Conservation (phyloP, 805 yeast genomes). For the Lipomyces chichibuensis region DNA sequence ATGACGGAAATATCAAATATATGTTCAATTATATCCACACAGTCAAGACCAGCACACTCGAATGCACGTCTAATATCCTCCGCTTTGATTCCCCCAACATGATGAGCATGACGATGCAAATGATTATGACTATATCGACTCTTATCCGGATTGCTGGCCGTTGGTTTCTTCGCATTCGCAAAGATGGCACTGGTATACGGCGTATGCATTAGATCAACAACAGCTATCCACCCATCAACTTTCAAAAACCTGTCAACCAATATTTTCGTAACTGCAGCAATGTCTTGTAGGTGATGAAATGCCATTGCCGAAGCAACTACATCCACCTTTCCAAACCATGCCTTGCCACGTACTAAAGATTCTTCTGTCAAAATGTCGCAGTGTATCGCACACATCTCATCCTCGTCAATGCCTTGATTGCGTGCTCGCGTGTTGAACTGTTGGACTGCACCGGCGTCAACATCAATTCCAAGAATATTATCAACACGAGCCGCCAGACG, state of each 20-base stretch:
- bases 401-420: slow-evolving; percentile 25
- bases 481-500: slow-evolving; percentile 15
- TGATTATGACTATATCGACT: slow-evolving; percentile 3
- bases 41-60: slow-evolving; percentile 10
- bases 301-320: slow-evolving; percentile 25
- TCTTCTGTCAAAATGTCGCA: slow-evolving; percentile 12
- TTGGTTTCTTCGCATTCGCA: neutral
- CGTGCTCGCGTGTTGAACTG: slow-evolving; percentile 18
- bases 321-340: slow-evolving; percentile 12
- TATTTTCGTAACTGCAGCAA: neutral
- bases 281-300: slow-evolving; percentile 26
- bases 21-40: slow-evolving; percentile 12
- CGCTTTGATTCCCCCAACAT: slow-evolving; percentile 21
- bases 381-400: slow-evolving; percentile 19
- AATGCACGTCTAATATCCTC: slow-evolving; percentile 10
- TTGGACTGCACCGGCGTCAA: slow-evolving; percentile 12
- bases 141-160: neutral
- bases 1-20: slow-evolving; percentile 17
- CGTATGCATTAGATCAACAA: slow-evolving; percentile 21
- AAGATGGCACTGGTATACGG: slow-evolving; percentile 15
- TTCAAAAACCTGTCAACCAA: slow-evolving; percentile 6
- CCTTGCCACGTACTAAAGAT: neutral
- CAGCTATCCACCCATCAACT: slow-evolving; percentile 19
- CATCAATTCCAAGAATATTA: slow-evolving; percentile 24
- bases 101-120: slow-evolving; percentile 4